Base-by-base conservation (phyloP, 1,284 basidiomycete species). In the Erythrobasidium hasegawianum region DNA sequence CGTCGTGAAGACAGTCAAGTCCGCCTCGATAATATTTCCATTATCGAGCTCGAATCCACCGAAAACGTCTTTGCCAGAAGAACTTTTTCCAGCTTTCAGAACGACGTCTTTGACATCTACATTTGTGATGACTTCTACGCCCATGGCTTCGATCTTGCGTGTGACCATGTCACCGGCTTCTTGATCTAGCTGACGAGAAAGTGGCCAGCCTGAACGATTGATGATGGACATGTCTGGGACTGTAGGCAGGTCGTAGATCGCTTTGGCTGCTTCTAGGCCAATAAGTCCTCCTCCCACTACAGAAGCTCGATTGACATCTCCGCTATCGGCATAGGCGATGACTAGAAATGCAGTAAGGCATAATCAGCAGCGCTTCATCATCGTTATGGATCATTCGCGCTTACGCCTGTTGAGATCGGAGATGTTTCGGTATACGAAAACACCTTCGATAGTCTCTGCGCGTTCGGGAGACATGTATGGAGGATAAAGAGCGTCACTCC, bases 371-470 rank as follows among this genome's bases (percentile, higher is more conserved):
- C n/a, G n/a, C n/a, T n/a, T n/a, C n/a, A n/a, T n/a, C n/a, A n/a
- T n/a, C n/a, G n/a, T n/a, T n/a, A n/a, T n/a, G n/a, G n/a, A n/a
- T n/a, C n/a, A n/a, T n/a, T n/a, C n/a, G n/a, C n/a, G 33, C 33
- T 11, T 33, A 33, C 33, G 33, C 4, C 76, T 78, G 64, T 87
- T 82, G 52, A 88, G 78, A 72, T 88, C 86, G 24, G 83, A 78
- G 64, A 89, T 84, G 69, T 84, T 87, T 43, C 87, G 83, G 73
- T 89, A 89, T 0, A 87, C 86, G 64, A 88, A 89, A 1, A 87
- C 79, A 4, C 87, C 80, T 81, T 72, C 78, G 73, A 72, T 80
- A 11, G 74, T 77, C n/a, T 74, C 76, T 47, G 78, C 79, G 13
- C 79, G 73, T 5, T 81, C 77, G 0, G 78, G 74, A 3, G 82